A percentile compares a stretch with the other conserved stretches of the same genome.
Conservation (phyloP, 164 flowering plant species). For the Sedum album region DNA sequence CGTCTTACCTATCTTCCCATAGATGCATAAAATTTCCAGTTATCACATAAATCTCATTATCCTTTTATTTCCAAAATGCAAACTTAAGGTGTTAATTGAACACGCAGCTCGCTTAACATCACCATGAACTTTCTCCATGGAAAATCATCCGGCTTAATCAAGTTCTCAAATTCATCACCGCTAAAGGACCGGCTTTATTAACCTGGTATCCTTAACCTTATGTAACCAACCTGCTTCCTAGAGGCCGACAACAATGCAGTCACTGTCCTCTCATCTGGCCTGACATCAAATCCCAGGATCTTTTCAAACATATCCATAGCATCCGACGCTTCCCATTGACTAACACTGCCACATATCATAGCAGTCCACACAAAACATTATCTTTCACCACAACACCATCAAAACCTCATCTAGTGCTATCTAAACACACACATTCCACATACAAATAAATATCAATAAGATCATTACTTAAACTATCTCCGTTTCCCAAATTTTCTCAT, state of each 20-base stretch:
- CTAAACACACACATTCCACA: constrained; percentile 37
- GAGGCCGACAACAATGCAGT: constrained; percentile 46
- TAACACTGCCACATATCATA: constrained; percentile 40
- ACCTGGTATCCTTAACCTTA: constrained; percentile 17
- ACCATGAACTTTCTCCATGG: constrained; percentile 39
- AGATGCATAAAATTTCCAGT: constrained; percentile 37
- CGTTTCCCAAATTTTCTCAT: constrained; percentile 11
- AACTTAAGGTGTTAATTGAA: constrained; percentile 22
- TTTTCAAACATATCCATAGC: constrained; percentile 27
- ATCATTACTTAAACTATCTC: constrained; percentile 30
- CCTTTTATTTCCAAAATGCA: constrained; percentile 17
- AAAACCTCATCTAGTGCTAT: constrained; percentile 26
- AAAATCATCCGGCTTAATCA: constrained; percentile 33
- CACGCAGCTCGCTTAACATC: constrained; percentile 25
- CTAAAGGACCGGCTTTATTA: constrained; percentile 35
- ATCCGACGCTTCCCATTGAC: constrained; percentile 31
- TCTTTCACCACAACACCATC: constrained; percentile 19
- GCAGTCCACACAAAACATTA: constrained; percentile 36
- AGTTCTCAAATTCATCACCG: constrained; percentile 37
- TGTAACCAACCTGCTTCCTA: constrained; percentile 31
- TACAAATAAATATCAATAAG: constrained; percentile 45
- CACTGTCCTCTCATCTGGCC: constrained; percentile 37
- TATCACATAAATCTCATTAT: constrained; percentile 33
- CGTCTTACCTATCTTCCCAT: constrained; percentile 35
- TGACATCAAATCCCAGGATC: constrained; percentile 19